These are phyloP conservation scores for Diutina sp. DNA, from an alignment of 1,139 yeast species.

Conservation along the genomic window DNA sequence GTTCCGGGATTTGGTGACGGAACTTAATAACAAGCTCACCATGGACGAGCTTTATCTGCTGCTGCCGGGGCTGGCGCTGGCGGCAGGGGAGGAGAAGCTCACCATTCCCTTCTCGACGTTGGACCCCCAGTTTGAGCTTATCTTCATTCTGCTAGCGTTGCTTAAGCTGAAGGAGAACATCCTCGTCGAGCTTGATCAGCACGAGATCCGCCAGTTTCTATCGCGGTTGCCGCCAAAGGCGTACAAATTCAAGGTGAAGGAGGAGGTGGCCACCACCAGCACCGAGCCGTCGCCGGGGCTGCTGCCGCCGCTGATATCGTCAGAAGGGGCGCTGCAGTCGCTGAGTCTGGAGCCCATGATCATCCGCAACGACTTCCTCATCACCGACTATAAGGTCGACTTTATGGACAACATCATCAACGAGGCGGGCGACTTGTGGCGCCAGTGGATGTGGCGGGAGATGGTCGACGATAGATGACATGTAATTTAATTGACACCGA, in stretches of 20 bases:
- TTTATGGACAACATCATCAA: constrained; percentile 59
- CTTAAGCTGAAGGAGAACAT: constrained; percentile 70
- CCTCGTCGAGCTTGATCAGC: constrained; percentile 76
- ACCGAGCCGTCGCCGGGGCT: neutral
- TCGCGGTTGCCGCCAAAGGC: constrained; percentile 39
- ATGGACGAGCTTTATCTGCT: constrained; percentile 1
- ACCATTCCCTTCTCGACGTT: constrained; percentile 50
- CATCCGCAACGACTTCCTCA: constrained; percentile 21
- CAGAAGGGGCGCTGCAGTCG: neutral
- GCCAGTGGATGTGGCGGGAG: constrained; percentile 74
- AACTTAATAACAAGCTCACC: constrained; percentile 1
- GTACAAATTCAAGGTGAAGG: constrained; percentile 14
- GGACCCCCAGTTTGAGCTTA: constrained; percentile 68
- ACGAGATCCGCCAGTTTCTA: constrained; percentile 73
- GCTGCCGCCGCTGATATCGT: neutral
- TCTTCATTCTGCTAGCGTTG: constrained; percentile 68
- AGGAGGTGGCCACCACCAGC: constrained; percentile 5
- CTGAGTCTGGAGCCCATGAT: neutral
- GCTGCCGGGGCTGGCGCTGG: constrained; percentile 2
- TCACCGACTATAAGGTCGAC: constrained; percentile 10
- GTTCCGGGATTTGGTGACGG: constrained; percentile 16
- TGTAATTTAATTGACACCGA: neutral
- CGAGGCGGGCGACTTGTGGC: constrained; percentile 84
- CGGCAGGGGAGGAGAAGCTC: constrained; percentile 6
- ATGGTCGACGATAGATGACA: constrained; percentile 11